Percentiles rank a stretch among this genome's conserved stretches.
phyloP scores from a whole-genome alignment of 2,329 filamentous ascomycete genomes.

The Colletotrichum chlorophyti region DNA sequence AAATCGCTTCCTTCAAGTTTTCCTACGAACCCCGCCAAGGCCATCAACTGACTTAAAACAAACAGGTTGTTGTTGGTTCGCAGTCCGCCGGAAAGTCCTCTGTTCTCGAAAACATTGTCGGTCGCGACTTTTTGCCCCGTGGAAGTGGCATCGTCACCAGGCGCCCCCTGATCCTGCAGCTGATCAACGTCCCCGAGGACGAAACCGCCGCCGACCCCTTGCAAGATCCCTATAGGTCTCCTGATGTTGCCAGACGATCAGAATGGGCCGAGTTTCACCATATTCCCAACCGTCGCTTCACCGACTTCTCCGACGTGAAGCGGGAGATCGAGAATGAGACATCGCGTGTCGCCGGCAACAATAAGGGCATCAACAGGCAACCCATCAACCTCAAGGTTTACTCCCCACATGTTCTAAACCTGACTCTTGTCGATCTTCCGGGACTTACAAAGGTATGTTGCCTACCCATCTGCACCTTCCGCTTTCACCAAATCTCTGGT shows the following conservation, averaged over 20 bases:
- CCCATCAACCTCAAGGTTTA: conserved; percentile 99
- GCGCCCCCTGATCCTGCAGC: conserved; percentile 91
- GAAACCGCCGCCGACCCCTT: conserved; percentile 69
- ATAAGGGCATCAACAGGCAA: conserved; percentile 97
- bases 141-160: conserved; percentile 97
- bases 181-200: conserved; percentile 90
- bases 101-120: conserved; percentile 98
- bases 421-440: conserved; percentile 94
- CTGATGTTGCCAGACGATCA: conserved; percentile 69
- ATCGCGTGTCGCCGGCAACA: conserved; percentile 86
- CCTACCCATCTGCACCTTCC: background rate
- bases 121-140: conserved; percentile 93
- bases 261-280: conserved; percentile 98
- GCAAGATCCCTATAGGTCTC: conserved; percentile 77
- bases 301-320: conserved; percentile 91
- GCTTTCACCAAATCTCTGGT: background rate
- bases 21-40: too few species aligned
- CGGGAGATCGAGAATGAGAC: conserved; percentile 98
- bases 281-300: conserved; percentile 86
- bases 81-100: conserved; percentile 99
- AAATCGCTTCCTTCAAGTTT: background rate
- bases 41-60: background rate
- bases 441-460: conserved; percentile 84
- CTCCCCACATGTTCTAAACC: conserved; percentile 93
- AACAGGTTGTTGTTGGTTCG: conserved; percentile 94